Conservation (phyloP, 2,329 filamentous ascomycete species). For the Harringtonia lauricola region DNA sequence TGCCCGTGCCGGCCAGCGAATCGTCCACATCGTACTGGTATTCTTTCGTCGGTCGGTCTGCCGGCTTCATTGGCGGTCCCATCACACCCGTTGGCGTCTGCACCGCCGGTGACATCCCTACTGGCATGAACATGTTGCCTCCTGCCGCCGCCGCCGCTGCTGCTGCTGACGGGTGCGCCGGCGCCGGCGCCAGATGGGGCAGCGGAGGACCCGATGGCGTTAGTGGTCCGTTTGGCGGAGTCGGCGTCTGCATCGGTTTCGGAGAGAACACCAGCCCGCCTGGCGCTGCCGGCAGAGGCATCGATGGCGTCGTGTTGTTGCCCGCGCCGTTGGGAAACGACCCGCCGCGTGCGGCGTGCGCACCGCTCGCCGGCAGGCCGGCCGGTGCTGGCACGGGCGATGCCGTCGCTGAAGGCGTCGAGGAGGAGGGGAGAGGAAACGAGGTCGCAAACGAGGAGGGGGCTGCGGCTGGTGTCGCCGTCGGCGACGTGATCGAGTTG, state of each 20-base stretch:
- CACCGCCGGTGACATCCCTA: slow-evolving; percentile 1
- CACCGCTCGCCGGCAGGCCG: not conserved
- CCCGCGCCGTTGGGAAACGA: slow-evolving; percentile 1
- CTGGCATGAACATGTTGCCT: slow-evolving; percentile 5
- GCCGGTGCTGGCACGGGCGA: slow-evolving; percentile 5
- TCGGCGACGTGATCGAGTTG: slow-evolving; percentile 10
- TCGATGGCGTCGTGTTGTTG: slow-evolving; percentile 3
- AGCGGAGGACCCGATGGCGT: slow-evolving; percentile 8
- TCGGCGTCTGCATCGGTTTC: slow-evolving; percentile 4
- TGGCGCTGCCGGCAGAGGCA: slow-evolving; percentile 3
- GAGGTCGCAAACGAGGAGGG: not conserved
- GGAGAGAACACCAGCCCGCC: slow-evolving; percentile 3
- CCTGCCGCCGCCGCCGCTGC: not conserved
- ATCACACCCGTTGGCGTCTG: slow-evolving; percentile 26
- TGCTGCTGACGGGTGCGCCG: not conserved
- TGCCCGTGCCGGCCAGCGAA: slow-evolving; percentile 71
- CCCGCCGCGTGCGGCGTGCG: not conserved
- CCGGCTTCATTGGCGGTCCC: slow-evolving; percentile 49
- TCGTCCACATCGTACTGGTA: slow-evolving; percentile 68
- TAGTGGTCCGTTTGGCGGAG: slow-evolving; percentile 4
- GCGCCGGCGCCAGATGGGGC: slow-evolving; percentile 3
- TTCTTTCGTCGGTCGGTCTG: slow-evolving; percentile 51
- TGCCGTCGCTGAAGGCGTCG: slow-evolving; percentile 20
- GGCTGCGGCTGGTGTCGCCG: slow-evolving; percentile 10
- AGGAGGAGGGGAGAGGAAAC: slow-evolving; percentile 49